Evolutionary conservation across 805 yeast genomes (phyloP).

Genomic region (Yueomyces sp.): DNA sequence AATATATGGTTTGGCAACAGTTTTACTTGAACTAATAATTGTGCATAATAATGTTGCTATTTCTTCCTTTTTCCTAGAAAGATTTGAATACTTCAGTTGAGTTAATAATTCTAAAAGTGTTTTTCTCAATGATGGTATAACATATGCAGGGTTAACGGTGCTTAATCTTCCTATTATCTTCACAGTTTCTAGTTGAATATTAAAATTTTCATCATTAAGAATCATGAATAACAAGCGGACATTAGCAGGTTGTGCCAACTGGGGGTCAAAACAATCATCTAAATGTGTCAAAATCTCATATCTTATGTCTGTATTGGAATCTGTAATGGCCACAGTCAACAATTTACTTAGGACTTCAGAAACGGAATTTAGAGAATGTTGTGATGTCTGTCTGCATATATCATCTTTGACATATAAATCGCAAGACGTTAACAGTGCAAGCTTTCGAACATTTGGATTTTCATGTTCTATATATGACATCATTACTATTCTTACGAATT

Average conservation of each 20-base stretch:
- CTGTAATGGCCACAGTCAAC: constrained; percentile 74
- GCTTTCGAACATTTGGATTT: constrained; percentile 63
- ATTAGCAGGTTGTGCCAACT: constrained; percentile 86
- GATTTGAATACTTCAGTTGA: constrained; percentile 69
- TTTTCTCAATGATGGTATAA: constrained; percentile 84
- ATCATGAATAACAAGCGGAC: constrained; percentile 78
- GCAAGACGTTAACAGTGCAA: constrained; percentile 77
- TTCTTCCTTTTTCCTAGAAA: constrained; percentile 71
- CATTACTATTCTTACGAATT: constrained; percentile 76
- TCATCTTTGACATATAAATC: constrained; percentile 64
- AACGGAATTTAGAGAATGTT: constrained; percentile 69
- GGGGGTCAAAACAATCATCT: constrained; percentile 73
- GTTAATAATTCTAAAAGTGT: constrained; percentile 76
- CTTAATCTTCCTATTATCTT: constrained; percentile 74
- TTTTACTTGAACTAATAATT: constrained; percentile 64
- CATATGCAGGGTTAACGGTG: constrained; percentile 83
- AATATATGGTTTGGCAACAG: constrained; percentile 79
- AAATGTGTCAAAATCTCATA: constrained; percentile 63
- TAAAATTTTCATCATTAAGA: constrained; percentile 79
- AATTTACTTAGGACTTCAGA: constrained; percentile 74
- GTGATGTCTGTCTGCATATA: constrained; percentile 72
- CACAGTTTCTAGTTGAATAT: constrained; percentile 66
- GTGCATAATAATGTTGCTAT: constrained; percentile 64
- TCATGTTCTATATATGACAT: constrained; percentile 75
- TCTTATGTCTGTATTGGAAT: constrained; percentile 76